Conservation (phyloP, 139 green algal species). For the Chlorella sp. region DNA sequence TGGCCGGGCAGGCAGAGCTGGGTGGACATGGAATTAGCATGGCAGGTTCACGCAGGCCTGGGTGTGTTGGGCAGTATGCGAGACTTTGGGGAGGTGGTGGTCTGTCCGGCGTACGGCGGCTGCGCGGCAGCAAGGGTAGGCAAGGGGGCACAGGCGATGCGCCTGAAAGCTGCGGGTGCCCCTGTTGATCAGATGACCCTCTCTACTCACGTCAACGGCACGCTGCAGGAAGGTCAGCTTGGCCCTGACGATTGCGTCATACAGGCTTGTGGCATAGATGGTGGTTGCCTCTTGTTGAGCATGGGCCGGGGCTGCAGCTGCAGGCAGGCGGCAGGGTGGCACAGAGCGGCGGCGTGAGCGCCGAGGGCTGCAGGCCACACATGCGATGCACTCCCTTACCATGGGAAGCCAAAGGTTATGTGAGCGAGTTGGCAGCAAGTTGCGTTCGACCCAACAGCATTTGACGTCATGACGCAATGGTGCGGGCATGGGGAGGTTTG, state of each 20-base stretch:
- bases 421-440: not conserved
- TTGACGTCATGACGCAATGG: too few species aligned
- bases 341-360: not conserved
- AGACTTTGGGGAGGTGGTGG: too few species aligned
- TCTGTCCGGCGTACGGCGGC: too few species aligned
- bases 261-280: not conserved
- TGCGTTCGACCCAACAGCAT: not conserved
- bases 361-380: not conserved
- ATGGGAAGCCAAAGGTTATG: not conserved
- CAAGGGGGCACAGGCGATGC: too few species aligned
- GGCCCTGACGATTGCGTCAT: not conserved
- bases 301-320: not conserved
- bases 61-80: too few species aligned
- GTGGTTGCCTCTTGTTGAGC: not conserved
- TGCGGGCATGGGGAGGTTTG: too few species aligned
- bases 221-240: constrained; percentile 1
- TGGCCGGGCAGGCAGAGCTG: too few species aligned
- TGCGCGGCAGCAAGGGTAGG: too few species aligned
- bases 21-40: too few species aligned
- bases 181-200: too few species aligned
- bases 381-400: not conserved
- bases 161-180: too few species aligned
- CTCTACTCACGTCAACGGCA: not conserved
- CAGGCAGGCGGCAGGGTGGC: not conserved
- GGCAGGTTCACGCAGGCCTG: too few species aligned